phyloP scores from a whole-genome alignment of 2,329 filamentous ascomycete species.

The Blastomyces gilchristii region DNA sequence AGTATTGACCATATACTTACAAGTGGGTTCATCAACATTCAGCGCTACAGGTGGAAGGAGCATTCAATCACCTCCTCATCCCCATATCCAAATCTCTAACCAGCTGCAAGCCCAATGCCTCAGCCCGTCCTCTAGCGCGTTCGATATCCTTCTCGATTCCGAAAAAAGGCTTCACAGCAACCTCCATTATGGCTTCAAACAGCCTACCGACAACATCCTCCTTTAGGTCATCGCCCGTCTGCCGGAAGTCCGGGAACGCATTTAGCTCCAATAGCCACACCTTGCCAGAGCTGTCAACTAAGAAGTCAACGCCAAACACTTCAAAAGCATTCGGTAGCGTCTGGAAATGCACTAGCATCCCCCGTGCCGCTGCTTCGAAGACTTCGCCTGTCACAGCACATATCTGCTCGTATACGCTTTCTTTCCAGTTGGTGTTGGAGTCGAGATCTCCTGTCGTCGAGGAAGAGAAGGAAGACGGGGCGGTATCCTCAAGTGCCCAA shows the following conservation, averaged over 20 bases:
- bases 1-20: not conserved
- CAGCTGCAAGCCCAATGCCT: conserved; percentile 23
- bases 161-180: conserved; percentile 62
- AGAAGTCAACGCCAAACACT: conserved; percentile 80
- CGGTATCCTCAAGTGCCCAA: conserved; percentile 51
- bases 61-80: conserved; percentile 20
- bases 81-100: conserved; percentile 36
- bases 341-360: conserved; percentile 86
- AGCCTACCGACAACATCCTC: conserved; percentile 59
- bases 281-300: conserved; percentile 56
- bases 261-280: conserved; percentile 85
- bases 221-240: conserved; percentile 69
- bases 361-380: conserved; percentile 76
- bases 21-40: not conserved
- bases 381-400: conserved; percentile 61
- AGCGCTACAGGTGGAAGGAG: not conserved
- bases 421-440: conserved; percentile 39
- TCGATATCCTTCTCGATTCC: conserved; percentile 16
- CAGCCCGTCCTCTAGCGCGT: conserved; percentile 12
- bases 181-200: conserved; percentile 62
- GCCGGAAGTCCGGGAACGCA: conserved; percentile 89
- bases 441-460: conserved; percentile 6
- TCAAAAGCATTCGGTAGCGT: conserved; percentile 82
- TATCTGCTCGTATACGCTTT: conserved; percentile 62
- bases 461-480: conserved; percentile 20